Evolutionary conservation across 768 basidiomycete genomes (phyloP).

Genomic region (Mrakia blollopis): DNA sequence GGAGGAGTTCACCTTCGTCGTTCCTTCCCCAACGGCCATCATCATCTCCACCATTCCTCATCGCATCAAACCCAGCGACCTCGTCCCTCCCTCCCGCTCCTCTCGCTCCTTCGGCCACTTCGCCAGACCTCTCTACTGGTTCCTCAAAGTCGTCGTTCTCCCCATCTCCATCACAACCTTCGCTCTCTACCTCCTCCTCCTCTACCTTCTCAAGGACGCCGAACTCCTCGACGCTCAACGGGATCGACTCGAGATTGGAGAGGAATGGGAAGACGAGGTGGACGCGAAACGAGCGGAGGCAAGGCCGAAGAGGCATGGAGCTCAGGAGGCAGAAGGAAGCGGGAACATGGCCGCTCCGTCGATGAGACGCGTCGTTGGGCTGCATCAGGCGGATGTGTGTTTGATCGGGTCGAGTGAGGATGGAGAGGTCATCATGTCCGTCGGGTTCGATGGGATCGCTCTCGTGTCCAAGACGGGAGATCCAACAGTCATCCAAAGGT

Average conservation of each 20-base stretch:
- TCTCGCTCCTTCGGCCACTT: constrained; percentile 36
- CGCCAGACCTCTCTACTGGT: constrained; percentile 60
- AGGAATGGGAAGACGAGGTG: constrained; percentile 40
- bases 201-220: constrained; percentile 83
- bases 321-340: constrained; percentile 46
- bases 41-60: constrained; percentile 51
- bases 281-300: constrained; percentile 35
- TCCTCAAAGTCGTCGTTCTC: constrained; percentile 73
- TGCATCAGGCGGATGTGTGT: constrained; percentile 75
- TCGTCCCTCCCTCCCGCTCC: constrained; percentile 35
- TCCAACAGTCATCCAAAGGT: constrained; percentile 46
- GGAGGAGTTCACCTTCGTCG: constrained; percentile 29
- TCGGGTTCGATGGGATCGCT: constrained; percentile 74
- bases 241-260: constrained; percentile 54
- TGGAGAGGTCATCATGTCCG: constrained; percentile 61
- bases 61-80: constrained; percentile 36
- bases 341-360: constrained; percentile 2
- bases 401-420: constrained; percentile 66
- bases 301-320: constrained; percentile 30
- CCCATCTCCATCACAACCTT: constrained; percentile 76
- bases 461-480: constrained; percentile 59
- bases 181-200: constrained; percentile 66
- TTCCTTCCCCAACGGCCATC: constrained; percentile 59
- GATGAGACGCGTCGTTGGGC: constrained; percentile 57
- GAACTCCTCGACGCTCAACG: constrained; percentile 82